Base-by-base conservation (phyloP, 768 basidiomycete species). In the Lentinus tigrinus region DNA sequence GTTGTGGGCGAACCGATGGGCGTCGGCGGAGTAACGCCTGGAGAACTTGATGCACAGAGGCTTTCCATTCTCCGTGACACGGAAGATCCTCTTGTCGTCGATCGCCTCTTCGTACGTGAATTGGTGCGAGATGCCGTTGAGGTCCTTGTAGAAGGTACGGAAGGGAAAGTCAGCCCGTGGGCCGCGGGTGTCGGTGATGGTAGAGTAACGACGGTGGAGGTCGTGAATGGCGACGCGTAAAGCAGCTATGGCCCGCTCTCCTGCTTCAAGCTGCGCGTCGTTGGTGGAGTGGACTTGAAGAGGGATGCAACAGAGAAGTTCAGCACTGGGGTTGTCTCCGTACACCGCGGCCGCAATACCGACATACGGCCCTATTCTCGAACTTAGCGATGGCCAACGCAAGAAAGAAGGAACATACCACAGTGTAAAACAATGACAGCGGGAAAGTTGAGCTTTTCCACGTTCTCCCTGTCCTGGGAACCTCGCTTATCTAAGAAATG, bases 31-130 rank as follows among this genome's bases (percentile, higher is more conserved):
- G 31, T 53, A 53, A 19, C 52, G 40, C 28, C 2, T 53, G 40
- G 24, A 42, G 52, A 53, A 53, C 40, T 53, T 53, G 24, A 53
- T 27, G 40, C 26, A 43, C 40, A 53, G n/a, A 7, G 52, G 52
- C 26, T 17, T 43, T 5, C 40, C 52, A n/a, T 44, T 26, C 24
- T 7, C 28, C 10, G 13, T 14, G 19, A 16, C 27, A 11, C 52
- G 40, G 40, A 53, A 53, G 40, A 52, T 23, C 37, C 50, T 39
- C 50, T 39, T 40, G 37, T 38, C 50, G 9, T 39, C 50, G 19
- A 52, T n/a, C 39, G 36, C 50, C 21, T 38, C n/a, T 17, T 21
- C 21, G 37, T 52, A 52, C 2, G 19, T 27, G 50, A 52, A 52
- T 5, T 1, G 6, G 37, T 39, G 37, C 14, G 21, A 13, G 3